Evolutionary conservation across 768 basidiomycete genomes (phyloP).

Genomic region (Lactarius vividus): DNA sequence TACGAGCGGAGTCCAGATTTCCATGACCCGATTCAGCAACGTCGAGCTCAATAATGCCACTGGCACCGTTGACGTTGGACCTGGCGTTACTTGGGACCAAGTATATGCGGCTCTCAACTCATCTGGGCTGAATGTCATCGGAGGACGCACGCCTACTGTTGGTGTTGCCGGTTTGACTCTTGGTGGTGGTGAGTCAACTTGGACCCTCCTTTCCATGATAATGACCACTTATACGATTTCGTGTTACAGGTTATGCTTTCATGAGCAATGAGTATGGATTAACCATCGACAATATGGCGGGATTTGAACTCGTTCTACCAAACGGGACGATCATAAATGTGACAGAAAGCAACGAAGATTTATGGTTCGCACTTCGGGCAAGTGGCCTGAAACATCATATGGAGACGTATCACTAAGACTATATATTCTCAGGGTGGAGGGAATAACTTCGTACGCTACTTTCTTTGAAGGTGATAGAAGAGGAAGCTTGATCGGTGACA

Average conservation of each 20-base stretch:
- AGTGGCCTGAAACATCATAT: not conserved
- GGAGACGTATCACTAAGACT: not conserved
- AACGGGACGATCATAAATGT: constrained; percentile 29
- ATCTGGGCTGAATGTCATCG: constrained; percentile 27
- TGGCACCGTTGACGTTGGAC: constrained; percentile 23
- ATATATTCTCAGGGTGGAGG: constrained; percentile 11
- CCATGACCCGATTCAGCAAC: constrained; percentile 29
- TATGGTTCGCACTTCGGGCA: constrained; percentile 10
- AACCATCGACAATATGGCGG: constrained; percentile 33
- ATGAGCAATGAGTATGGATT: too few species aligned
- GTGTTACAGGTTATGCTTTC: too few species aligned
- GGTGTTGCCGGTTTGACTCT: constrained; percentile 28
- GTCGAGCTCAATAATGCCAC: constrained; percentile 3
- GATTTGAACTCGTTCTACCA: constrained; percentile 33
- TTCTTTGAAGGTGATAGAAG: too few species aligned
- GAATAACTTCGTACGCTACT: constrained; percentile 18
- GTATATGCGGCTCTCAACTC: constrained; percentile 25
- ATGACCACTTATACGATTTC: too few species aligned
- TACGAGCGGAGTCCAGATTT: constrained; percentile 31
- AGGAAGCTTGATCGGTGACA: not conserved
- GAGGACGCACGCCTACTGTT: constrained; percentile 28
- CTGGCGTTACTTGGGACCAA: constrained; percentile 33
- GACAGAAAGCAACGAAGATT: not conserved
- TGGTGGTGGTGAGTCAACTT: too few species aligned
- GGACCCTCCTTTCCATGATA: not conserved